Conservation (phyloP, 192 early-diverging fungal genomes). For the Coemansia umbellata region DNA sequence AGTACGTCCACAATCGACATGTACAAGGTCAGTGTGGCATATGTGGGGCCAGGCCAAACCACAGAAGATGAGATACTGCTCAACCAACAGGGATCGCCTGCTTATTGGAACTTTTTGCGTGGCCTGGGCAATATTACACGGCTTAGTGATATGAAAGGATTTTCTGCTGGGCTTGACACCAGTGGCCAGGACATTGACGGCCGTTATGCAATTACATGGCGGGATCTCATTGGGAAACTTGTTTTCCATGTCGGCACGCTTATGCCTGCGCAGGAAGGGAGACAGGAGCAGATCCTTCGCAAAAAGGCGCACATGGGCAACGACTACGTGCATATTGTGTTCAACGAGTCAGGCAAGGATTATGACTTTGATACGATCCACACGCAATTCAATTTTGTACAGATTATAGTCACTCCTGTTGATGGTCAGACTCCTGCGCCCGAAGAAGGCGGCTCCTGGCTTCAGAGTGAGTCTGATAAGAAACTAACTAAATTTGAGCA, state of each 20-base stretch:
- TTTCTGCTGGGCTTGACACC: conserved; percentile 87
- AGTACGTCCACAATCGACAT: conserved; percentile 84
- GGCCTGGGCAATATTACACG: conserved; percentile 72
- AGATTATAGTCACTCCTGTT: conserved; percentile 88
- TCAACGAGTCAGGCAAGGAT: conserved; percentile 80
- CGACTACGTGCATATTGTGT: conserved; percentile 92
- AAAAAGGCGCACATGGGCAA: conserved; percentile 99
- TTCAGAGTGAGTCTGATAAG: conserved; percentile 3
- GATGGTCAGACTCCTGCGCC: conserved; percentile 57
- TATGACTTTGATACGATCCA: conserved; percentile 89
- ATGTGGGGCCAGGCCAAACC: conserved; percentile 81
- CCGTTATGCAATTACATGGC: conserved; percentile 73
- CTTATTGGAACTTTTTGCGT: conserved; percentile 84
- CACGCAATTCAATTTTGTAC: conserved; percentile 94
- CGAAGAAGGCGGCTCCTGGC: conserved; percentile 55
- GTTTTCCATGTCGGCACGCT: conserved; percentile 93
- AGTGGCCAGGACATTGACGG: conserved; percentile 78
- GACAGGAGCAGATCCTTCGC: conserved; percentile 73
- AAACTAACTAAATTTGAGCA: conserved; percentile 8
- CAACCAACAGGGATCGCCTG: conserved; percentile 81
- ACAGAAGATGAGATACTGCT: conserved; percentile 81
- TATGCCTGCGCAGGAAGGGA: conserved; percentile 75
- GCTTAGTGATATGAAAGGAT: conserved; percentile 63
- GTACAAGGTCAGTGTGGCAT: conserved; percentile 94
- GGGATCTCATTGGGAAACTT: conserved; percentile 80